A percentile compares a stretch with the other conserved stretches of the same genome.
Evolutionary conservation across 345 rosid species (phyloP).

Genomic region (Populus deltoides): DNA sequence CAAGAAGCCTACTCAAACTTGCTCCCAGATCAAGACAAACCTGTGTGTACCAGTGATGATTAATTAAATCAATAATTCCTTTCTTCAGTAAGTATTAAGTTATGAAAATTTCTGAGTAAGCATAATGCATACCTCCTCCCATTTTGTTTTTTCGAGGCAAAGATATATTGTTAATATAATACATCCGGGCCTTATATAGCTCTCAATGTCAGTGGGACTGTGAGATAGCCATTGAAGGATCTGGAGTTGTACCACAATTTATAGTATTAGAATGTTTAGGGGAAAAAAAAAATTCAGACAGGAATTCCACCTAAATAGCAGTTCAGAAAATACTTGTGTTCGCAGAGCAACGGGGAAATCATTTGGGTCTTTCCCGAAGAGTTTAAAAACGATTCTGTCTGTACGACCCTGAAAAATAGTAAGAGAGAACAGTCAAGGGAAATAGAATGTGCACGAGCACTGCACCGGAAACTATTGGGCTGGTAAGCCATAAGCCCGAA

Average conservation of each 20-base stretch:
- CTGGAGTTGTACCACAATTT: slow-evolving; percentile 39
- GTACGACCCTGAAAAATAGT: slow-evolving; percentile 71
- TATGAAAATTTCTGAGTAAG: slow-evolving; percentile 2
- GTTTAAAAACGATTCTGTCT: slow-evolving; percentile 78
- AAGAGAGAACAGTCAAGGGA: slow-evolving; percentile 19
- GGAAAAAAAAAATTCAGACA: not conserved
- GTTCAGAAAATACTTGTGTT: slow-evolving; percentile 55
- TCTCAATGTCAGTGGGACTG: slow-evolving; percentile 97
- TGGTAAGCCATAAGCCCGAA: not conserved
- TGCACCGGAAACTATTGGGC: not conserved
- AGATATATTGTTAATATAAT: slow-evolving; percentile 79
- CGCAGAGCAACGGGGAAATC: slow-evolving; percentile 82
- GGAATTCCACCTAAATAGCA: slow-evolving; percentile 5
- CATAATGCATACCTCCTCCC: slow-evolving; percentile 76
- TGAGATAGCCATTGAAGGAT: slow-evolving; percentile 88
- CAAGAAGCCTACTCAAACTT: slow-evolving; percentile 73
- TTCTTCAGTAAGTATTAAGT: not conserved
- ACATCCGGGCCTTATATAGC: slow-evolving; percentile 98
- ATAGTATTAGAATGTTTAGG: slow-evolving; percentile 13
- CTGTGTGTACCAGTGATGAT: slow-evolving; percentile 34
- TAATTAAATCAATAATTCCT: slow-evolving; percentile 6
- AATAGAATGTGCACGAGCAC: slow-evolving; percentile 2
- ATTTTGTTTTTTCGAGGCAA: slow-evolving; percentile 68
- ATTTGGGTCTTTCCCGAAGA: slow-evolving; percentile 92
- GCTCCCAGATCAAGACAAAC: slow-evolving; percentile 61